Evolutionary conservation across 2,329 filamentous ascomycete species (phyloP), one percentile per base, ranked within the genome.

Genomic region (Drechslerella dactyloides): DNA sequence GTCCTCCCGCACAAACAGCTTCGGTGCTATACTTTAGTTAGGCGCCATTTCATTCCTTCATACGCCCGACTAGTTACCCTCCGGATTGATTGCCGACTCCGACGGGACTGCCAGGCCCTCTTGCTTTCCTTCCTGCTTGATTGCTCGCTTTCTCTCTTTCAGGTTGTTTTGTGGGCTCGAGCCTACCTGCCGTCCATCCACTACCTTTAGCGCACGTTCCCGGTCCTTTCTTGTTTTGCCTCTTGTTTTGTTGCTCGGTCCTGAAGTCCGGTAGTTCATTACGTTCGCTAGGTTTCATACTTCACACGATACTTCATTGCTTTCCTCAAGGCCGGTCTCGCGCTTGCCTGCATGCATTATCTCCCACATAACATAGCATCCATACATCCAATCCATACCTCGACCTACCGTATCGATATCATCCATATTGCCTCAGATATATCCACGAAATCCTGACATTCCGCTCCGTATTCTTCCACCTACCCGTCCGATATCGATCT

Each of bases 31-130:
- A 33, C 27, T 33, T 33, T 33, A 33, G 27, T 48, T 48, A 48
- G 44, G 44, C 44, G 44, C 44, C 44, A 48, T 48, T 48, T 8
- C 44, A 48, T 48, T 48, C 44, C 11, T 48, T 48, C 44, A 15
- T 10, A 48, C 44, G 44, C n/a, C n/a, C n/a, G n/a, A n/a, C n/a
- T n/a, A 48, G 21, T 8, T 42, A 42, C 44, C n/a, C 44, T 48
- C n/a, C 44, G 8, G 19, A 48, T 48, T 48, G 44, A 48, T 48
- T 48, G 11, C 44, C 44, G 44, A 48, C 21, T 15, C 19, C 44
- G 44, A 48, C 44, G n/a, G 15, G 19, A 48, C 15, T 48, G 44
- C 44, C 19, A 21, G 21, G 21, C 4, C 15, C 19, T 48, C 27
- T 33, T 33, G 3, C 27, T 4, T 33, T 33, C 27, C 3, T 33